phyloP scores from a whole-genome alignment of 73 alveolate species.

The Tetrahymena elliotti region DNA sequence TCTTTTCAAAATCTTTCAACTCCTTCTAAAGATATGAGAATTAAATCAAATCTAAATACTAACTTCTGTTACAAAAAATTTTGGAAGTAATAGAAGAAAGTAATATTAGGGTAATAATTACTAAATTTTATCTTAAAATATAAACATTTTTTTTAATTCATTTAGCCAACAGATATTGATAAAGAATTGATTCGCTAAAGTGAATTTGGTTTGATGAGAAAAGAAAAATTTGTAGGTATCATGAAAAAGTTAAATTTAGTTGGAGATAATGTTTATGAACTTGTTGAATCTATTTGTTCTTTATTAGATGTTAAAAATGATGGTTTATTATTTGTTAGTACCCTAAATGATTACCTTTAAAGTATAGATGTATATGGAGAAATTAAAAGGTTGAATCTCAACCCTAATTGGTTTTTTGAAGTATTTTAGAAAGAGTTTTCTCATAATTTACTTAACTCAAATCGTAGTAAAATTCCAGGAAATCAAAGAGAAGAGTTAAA shows the following conservation, averaged over 20 bases:
- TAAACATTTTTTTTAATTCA: background rate
- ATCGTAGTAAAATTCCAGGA: no score
- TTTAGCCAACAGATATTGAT: background rate
- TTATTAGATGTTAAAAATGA: background rate
- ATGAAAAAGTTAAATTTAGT: background rate
- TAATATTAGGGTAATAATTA: background rate
- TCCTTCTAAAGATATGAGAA: background rate
- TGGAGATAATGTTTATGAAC: background rate
- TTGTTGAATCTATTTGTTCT: background rate
- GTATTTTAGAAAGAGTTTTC: background rate
- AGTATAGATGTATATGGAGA: background rate
- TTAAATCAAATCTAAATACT: background rate
- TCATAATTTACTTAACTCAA: background rate
- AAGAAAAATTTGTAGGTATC: background rate
- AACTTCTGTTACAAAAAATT: background rate
- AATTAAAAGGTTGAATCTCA: background rate
- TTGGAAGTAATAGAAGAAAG: background rate
- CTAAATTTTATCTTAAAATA: background rate
- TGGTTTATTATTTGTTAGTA: background rate
- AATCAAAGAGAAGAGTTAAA: background rate
- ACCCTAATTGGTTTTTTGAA: background rate
- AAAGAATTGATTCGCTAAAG: background rate
- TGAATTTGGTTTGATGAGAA: background rate
- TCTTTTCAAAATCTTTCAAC: background rate
- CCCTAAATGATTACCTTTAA: background rate